Conservation (phyloP, 1,284 basidiomycete species). For the Papiliotrema nemorosa region DNA sequence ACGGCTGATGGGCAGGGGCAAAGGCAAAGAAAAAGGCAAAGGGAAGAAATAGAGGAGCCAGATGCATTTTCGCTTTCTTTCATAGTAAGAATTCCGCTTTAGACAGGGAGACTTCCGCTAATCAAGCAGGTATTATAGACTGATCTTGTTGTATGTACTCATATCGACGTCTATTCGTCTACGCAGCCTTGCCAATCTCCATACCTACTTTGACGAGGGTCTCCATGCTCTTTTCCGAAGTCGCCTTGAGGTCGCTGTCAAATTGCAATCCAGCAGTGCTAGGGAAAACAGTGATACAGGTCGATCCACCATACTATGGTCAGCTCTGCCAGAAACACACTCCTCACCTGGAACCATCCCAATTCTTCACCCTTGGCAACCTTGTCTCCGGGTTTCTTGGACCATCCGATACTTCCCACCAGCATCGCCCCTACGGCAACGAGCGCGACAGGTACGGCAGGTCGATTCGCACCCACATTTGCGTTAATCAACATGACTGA, state of each 20-base stretch:
- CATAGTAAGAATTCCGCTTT: background rate
- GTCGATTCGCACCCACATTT: slow-evolving; percentile 39
- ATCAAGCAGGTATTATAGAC: background rate
- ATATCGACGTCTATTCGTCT: background rate
- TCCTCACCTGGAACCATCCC: slow-evolving; percentile 51
- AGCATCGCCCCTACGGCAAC: slow-evolving; percentile 54
- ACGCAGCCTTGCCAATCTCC: slow-evolving; percentile 40
- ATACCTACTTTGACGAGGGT: slow-evolving; percentile 65
- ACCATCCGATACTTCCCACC: slow-evolving; percentile 54
- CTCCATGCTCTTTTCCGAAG: slow-evolving; percentile 62
- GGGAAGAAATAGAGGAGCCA: slow-evolving; percentile 4
- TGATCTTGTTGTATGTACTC: too few relatives aligned
- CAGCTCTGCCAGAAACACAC: background rate
- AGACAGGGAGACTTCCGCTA: background rate
- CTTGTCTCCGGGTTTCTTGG: slow-evolving; percentile 44
- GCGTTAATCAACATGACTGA: slow-evolving; percentile 45
- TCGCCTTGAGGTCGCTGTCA: slow-evolving; percentile 64
- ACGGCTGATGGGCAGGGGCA: slow-evolving; percentile 10
- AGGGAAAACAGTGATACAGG: slow-evolving; percentile 64
- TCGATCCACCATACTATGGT: slow-evolving; percentile 49
- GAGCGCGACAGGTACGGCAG: slow-evolving; percentile 37
- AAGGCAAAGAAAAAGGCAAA: slow-evolving; percentile 31
- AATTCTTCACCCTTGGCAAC: slow-evolving; percentile 53
- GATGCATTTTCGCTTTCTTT: too few relatives aligned
- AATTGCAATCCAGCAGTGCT: slow-evolving; percentile 52